Percentiles rank a stretch among this genome's conserved stretches.
These are phyloP conservation scores for Leucosporidium scottii DNA, from an alignment of 768 basidiomycete genomes.

Conservation along the genomic window DNA sequence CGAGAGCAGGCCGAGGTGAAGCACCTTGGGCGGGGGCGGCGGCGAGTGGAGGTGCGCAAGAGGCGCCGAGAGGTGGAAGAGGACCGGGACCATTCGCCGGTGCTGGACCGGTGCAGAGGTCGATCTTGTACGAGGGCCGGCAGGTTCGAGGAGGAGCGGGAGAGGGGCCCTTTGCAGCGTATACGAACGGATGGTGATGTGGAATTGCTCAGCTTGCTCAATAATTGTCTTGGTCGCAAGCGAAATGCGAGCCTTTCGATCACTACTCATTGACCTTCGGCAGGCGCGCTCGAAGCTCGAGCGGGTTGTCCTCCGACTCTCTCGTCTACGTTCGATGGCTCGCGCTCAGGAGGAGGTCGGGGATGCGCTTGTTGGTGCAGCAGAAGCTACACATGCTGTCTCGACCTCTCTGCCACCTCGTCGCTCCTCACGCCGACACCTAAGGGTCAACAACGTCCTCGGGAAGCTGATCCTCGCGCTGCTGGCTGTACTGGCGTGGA, in stretches of 20 bases:
- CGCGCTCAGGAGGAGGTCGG: not conserved
- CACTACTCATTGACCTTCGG: no score
- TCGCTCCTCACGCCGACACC: not conserved
- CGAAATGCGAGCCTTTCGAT: no score
- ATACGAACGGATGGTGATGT: not conserved
- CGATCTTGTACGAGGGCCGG: no score
- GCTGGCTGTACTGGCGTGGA: constrained; percentile 7
- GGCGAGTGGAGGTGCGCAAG: not conserved
- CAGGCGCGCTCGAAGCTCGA: not conserved
- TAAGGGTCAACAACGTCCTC: constrained; percentile 16
- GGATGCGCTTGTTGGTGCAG: not conserved
- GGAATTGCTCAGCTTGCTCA: not conserved
- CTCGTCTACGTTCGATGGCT: not conserved
- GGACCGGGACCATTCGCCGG: not conserved
- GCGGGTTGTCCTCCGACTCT: not conserved
- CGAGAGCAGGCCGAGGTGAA: no score
- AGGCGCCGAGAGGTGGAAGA: not conserved
- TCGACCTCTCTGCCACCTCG: not conserved
- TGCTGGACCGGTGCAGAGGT: no score
- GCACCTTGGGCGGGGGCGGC: no score
- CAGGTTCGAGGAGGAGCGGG: not conserved
- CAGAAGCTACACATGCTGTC: not conserved
- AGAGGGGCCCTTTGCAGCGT: not conserved
- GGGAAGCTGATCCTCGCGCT: constrained; percentile 17
- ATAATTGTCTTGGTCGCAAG: no score